phyloP scores from a whole-genome alignment of 2,329 filamentous ascomycete genomes.

The Claviceps humidiphila region DNA sequence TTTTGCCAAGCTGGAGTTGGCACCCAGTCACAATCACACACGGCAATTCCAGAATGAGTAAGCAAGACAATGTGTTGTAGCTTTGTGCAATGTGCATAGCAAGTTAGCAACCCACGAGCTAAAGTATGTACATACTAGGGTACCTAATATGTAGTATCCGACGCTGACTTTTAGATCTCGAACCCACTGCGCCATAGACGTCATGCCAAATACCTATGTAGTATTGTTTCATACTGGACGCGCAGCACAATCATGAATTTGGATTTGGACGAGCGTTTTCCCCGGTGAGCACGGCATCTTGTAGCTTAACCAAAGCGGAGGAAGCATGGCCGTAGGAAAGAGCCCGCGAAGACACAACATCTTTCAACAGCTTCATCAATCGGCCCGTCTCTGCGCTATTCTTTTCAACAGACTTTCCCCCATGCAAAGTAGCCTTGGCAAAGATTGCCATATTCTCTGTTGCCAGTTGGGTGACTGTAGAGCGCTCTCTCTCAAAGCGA shows the following conservation, averaged over 20 bases:
- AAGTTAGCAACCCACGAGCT: neutral
- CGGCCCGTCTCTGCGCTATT: neutral
- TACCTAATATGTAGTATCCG: neutral
- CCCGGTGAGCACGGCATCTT: neutral
- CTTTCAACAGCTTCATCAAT: neutral
- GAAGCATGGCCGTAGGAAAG: neutral
- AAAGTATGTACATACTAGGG: neutral
- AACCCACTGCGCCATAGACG: neutral
- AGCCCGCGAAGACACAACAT: neutral
- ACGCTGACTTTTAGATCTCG: neutral
- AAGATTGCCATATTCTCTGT: neutral
- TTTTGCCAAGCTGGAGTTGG: neutral
- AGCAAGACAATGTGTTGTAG: neutral
- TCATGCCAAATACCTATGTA: neutral
- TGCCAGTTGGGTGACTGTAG: neutral
- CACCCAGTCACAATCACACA: neutral
- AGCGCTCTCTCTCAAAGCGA: constrained; percentile 4
- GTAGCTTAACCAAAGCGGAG: neutral
- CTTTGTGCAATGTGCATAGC: neutral
- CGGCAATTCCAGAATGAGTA: neutral
- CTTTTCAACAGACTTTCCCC: neutral
- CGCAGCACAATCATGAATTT: neutral
- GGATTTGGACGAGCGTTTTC: neutral
- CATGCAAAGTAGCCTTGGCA: neutral
- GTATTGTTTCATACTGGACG: neutral